Base-by-base conservation (phyloP, 306 rosid genomes). In the Cicer bijugum region DNA sequence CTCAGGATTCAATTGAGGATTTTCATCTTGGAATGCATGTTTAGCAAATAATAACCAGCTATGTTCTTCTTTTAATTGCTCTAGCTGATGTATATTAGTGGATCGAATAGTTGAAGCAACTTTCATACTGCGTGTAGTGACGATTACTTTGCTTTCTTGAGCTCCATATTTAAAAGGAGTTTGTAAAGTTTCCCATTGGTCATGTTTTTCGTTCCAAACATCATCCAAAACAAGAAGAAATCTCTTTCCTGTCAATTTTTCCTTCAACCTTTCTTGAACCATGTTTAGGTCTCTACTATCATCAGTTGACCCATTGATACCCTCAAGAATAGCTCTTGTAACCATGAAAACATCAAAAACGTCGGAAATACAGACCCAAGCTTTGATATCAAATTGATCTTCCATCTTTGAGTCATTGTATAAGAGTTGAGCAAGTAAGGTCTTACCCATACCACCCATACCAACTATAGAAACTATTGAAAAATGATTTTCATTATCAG, bases 181-280 rank as follows among this genome's bases (percentile, higher is more conserved):
- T 4, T 19, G 59, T 19, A 73, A 61, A 60, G 69, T 8, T 73
- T 61, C 69, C 78, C 68, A 73, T 5, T 44, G 35, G 37, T 23
- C 12, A 4, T 12, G 19, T 9, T 39, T 48, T 47, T 50, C 78
- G 2, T 61, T 74, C 78, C 71, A 74, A 17, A 74, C 28, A 0
- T 62, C 78, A 74, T 74, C 78, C 11, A 74, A 47, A 19, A 74
- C 78, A 37, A 74, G 39, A 7, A 74, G 71, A 62, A 74, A 74
- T 12, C 7, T 62, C 20, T 48, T 74, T 40, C 35, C 52, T 6
- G 9, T 47, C 62, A 74, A 7, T 8, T 74, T 60, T 51, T 74
- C 70, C 38, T 74, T 74, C 70, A 74, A 37, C 7, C 14, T 61
- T 11, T 8, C 62, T n/a, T 74, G 78, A 38, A 74, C 62, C 71